Percentiles rank a stretch among this genome's conserved stretches.
These are phyloP conservation scores for Quercus mongolica DNA, from an alignment of 306 rosid genomes.

Conservation along the genomic window DNA sequence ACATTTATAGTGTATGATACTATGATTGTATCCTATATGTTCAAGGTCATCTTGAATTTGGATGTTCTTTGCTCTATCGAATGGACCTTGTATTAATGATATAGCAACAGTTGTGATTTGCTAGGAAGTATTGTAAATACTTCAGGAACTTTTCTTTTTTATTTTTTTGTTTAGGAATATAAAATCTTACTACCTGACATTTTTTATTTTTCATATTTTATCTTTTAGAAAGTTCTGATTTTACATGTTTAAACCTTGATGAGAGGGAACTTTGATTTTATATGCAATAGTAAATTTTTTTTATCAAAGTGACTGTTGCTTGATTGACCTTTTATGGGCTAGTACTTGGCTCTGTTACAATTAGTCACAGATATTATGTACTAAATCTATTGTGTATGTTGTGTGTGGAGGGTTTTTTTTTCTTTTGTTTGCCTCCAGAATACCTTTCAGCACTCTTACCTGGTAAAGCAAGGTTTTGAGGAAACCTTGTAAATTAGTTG, in stretches of 20 bases:
- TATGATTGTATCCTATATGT: too few species aligned
- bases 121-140: too few species aligned
- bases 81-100: too few species aligned
- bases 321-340: background rate
- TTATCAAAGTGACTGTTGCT: background rate
- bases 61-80: too few species aligned
- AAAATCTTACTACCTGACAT: too few species aligned
- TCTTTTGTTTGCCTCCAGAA: background rate
- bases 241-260: slow-evolving; percentile 9
- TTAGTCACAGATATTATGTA: background rate
- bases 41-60: too few species aligned
- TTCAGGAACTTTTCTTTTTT: too few species aligned
- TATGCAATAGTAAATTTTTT: background rate
- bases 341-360: background rate
- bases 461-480: background rate
- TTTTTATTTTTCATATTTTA: too few species aligned
- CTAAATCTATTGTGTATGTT: background rate
- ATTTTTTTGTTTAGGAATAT: too few species aligned
- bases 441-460: background rate
- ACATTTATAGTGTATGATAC: too few species aligned
- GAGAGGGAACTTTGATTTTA: slow-evolving; percentile 7
- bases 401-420: background rate
- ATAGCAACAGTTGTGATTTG: too few species aligned
- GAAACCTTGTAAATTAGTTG: background rate
- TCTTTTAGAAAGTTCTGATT: too few species aligned